phyloP scores from a whole-genome alignment of 352 stramenopile species.

The Phytophthora fragariaefolia region DNA sequence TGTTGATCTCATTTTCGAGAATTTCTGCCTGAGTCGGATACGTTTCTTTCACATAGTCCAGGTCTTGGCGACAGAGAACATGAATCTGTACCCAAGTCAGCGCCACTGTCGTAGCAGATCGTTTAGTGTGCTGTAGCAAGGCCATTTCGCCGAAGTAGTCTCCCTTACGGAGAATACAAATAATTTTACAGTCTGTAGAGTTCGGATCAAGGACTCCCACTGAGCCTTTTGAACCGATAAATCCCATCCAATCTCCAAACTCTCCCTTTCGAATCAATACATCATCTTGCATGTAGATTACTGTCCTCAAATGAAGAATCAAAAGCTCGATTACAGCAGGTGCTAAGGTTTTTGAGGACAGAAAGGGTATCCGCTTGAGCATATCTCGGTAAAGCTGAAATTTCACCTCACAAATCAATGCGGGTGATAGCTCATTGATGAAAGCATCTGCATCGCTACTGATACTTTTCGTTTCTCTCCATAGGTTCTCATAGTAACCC shows the following conservation, averaged over 20 bases:
- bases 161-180: slow-evolving; percentile 69
- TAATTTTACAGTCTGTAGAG: slow-evolving; percentile 50
- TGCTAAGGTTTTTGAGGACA: slow-evolving; percentile 66
- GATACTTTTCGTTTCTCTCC: slow-evolving; percentile 68
- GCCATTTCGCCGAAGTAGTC: slow-evolving; percentile 85
- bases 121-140: slow-evolving; percentile 62
- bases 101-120: slow-evolving; percentile 67
- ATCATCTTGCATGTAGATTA: slow-evolving; percentile 87
- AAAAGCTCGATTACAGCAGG: slow-evolving; percentile 75
- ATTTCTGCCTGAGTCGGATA: slow-evolving; percentile 62
- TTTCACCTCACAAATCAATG: slow-evolving; percentile 79
- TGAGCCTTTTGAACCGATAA: slow-evolving; percentile 75
- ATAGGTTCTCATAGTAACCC: slow-evolving; percentile 73
- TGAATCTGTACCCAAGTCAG: slow-evolving; percentile 82
- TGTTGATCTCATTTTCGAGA: slow-evolving; percentile 75
- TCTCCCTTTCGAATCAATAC: slow-evolving; percentile 81
- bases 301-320: slow-evolving; percentile 73
- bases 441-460: slow-evolving; percentile 69
- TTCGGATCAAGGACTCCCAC: slow-evolving; percentile 75
- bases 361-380: slow-evolving; percentile 76
- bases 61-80: slow-evolving; percentile 59
- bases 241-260: slow-evolving; percentile 84
- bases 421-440: slow-evolving; percentile 76
- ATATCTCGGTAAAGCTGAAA: slow-evolving; percentile 82
- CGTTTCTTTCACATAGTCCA: slow-evolving; percentile 69